Conservation (phyloP, 2,329 filamentous ascomycete genomes). For the Stachybotrys echinatus region DNA sequence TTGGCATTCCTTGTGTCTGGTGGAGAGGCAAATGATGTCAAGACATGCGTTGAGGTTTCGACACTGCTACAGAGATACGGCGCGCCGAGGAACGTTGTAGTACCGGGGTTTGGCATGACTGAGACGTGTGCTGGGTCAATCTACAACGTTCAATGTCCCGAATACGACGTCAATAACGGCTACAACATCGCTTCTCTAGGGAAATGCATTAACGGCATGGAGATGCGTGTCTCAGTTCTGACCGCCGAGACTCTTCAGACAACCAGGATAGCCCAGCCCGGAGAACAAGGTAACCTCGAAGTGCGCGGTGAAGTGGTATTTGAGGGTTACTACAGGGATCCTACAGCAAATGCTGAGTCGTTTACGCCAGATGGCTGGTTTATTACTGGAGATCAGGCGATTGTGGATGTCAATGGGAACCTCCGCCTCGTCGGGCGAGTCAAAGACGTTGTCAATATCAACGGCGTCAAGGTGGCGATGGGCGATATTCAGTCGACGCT, state of each 20-base stretch:
- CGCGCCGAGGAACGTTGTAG: constrained; percentile 27
- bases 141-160: constrained; percentile 34
- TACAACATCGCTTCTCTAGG: constrained; percentile 32
- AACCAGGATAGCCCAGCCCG: neutral
- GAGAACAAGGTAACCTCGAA: constrained; percentile 50
- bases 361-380: constrained; percentile 46
- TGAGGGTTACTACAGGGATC: constrained; percentile 57
- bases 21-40: constrained; percentile 37
- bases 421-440: constrained; percentile 29
- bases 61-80: constrained; percentile 22
- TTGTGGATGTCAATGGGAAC: constrained; percentile 25
- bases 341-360: constrained; percentile 49
- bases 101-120: constrained; percentile 43
- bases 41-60: constrained; percentile 22
- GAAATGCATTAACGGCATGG: constrained; percentile 26
- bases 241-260: too few relatives aligned
- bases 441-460: constrained; percentile 41
- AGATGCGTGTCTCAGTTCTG: constrained; percentile 33
- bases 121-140: constrained; percentile 48
- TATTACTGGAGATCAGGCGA: constrained; percentile 30
- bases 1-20: constrained; percentile 32
- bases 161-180: constrained; percentile 25
- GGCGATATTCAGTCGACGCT: constrained; percentile 32
- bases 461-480: constrained; percentile 36
- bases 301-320: constrained; percentile 56